Conservation (phyloP, 306 rosid genomes). For the Neltuma alba region DNA sequence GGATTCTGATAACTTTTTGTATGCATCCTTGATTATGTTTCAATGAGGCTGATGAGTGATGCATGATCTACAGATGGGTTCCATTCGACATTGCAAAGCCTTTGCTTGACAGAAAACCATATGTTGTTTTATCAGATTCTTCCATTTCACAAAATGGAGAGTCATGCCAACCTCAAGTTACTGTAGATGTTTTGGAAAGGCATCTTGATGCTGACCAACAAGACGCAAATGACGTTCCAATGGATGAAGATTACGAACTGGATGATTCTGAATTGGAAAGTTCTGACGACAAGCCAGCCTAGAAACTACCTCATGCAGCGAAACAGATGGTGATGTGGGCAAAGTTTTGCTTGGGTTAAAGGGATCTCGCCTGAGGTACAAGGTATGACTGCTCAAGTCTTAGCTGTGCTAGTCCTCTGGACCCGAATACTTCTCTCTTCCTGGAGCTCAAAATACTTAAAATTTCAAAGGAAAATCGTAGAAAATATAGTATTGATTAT, state of each 20-base stretch:
- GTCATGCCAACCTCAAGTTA: slow-evolving; percentile 41
- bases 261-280: slow-evolving; percentile 53
- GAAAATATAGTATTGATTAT: slow-evolving; percentile 19
- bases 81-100: slow-evolving; percentile 72
- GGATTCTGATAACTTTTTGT: slow-evolving; percentile 29
- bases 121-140: slow-evolving; percentile 78
- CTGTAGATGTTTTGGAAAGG: slow-evolving; percentile 50
- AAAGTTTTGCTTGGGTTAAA: slow-evolving; percentile 61
- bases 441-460: background rate
- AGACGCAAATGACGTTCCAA: slow-evolving; percentile 58
- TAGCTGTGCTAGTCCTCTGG: slow-evolving; percentile 18
- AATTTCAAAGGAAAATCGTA: background rate
- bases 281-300: slow-evolving; percentile 60
- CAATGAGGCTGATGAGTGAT: slow-evolving; percentile 40
- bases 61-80: slow-evolving; percentile 75
- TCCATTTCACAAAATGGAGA: slow-evolving; percentile 58
- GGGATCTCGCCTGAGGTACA: slow-evolving; percentile 63
- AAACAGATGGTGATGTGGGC: slow-evolving; percentile 49
- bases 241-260: slow-evolving; percentile 62
- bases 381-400: slow-evolving; percentile 51
- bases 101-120: slow-evolving; percentile 71
- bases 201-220: slow-evolving; percentile 47
- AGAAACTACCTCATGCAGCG: slow-evolving; percentile 44
- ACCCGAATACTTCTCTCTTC: background rate
- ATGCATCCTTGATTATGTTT: background rate